Evolutionary conservation across 1,284 basidiomycete genomes (phyloP), one percentile per base, ranked within the genome.

Genomic region (Boletus holoroseus): DNA sequence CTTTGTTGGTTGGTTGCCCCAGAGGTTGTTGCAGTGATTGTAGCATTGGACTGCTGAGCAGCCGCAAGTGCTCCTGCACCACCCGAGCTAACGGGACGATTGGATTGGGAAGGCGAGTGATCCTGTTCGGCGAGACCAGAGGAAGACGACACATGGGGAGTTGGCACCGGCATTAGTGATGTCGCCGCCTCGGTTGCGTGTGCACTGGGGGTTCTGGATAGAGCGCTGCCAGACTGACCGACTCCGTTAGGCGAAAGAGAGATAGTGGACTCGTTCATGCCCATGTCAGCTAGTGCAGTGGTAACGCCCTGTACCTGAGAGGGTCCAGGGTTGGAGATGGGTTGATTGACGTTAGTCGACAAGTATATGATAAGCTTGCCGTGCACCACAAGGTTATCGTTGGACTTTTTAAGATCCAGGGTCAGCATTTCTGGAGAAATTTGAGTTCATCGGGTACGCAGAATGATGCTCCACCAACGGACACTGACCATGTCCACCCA

Each of bases 281-380:
- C 76, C 72, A 83, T 76, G 56, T 82, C 78, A 24, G 79, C 73
- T 16, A 83, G 62, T 7, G 78, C 76, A n/a, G 72, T 73, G 22
- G 73, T 76, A 20, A 82, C 65, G 18, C 76, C 79, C 43, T 75
- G 71, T 1, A 79, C 74, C 64, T 82, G 81, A 3, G 82, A 79
- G 13, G 85, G 85, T 2, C 83, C 85, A 27, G 86, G 82, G 66
- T 88, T 89, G 56, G 77, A 73, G 60, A 89, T 87, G 27, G 89
- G 87, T 51, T 83, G 80, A 50, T 73, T 73, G 55, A 85, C 77
- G 61, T 91, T 90, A 41, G 91, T 93, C n/a, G 88, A 89, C 38
- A 94, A 76, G 68, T 92, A 91, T 58, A 94, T 80, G 66, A 94
- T 91, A 59, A 94, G 79, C 71, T 93, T 94, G 55, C 91, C 91